Evolutionary conservation across 164 flowering plant genomes (phyloP).

Genomic region (Buxus sempervirens): DNA sequence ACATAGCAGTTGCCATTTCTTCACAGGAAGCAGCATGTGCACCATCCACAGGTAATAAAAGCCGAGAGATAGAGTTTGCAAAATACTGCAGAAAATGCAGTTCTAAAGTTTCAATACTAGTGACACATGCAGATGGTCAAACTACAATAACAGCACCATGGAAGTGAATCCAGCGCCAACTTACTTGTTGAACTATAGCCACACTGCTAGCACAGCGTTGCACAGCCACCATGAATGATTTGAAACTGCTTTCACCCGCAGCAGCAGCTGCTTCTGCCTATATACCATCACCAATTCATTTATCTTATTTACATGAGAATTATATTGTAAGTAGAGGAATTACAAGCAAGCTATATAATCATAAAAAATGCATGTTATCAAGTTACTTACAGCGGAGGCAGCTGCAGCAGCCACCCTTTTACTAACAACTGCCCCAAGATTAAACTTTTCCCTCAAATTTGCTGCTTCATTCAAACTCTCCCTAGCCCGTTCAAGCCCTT

Average conservation of each 20-base stretch:
- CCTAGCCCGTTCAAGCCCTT: slow-evolving; percentile 91
- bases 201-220: slow-evolving; percentile 97
- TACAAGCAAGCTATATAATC: not conserved
- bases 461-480: slow-evolving; percentile 96
- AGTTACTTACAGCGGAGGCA: slow-evolving; percentile 88
- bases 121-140: not conserved
- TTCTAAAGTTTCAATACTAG: not conserved
- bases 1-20: slow-evolving; percentile 96
- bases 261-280: slow-evolving; percentile 99
- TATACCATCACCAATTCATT: slow-evolving; percentile 19
- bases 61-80: slow-evolving; percentile 86
- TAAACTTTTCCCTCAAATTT: slow-evolving; percentile 85
- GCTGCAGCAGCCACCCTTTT: slow-evolving; percentile 98
- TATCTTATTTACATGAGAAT: slow-evolving; percentile 4
- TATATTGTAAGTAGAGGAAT: too few species aligned
- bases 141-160: not conserved
- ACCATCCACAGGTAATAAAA: slow-evolving; percentile 93
- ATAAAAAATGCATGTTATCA: slow-evolving; percentile 9
- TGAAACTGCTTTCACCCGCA: slow-evolving; percentile 99
- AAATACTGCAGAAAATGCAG: slow-evolving; percentile 57
- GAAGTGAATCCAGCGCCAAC: slow-evolving; percentile 10
- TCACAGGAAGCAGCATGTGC: slow-evolving; percentile 98
- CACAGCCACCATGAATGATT: slow-evolving; percentile 97
- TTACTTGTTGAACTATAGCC: slow-evolving; percentile 95
- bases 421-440: slow-evolving; percentile 78